These are phyloP conservation scores for Saussurea involucrata DNA, from an alignment of 129 eudicot species.

Conservation along the genomic window DNA sequence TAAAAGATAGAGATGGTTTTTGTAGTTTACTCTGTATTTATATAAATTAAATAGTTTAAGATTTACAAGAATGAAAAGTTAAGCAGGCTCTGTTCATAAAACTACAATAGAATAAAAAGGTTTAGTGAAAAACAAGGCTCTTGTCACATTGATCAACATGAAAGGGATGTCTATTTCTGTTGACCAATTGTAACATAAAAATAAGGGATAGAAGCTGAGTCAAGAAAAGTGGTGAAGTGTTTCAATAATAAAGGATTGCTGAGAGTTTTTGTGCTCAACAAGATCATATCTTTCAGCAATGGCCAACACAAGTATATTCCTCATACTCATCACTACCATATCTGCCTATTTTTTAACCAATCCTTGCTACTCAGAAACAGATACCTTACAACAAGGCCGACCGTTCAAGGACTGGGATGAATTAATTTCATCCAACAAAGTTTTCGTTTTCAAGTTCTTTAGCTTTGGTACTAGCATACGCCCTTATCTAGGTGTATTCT, in stretches of 20 bases:
- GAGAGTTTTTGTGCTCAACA: neutral
- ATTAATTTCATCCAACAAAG: slow-evolving; percentile 31
- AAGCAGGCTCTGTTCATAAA: too few relatives aligned
- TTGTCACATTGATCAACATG: neutral
- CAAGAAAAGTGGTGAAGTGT: neutral
- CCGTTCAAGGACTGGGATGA: slow-evolving; percentile 35
- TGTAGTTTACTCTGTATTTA: too few relatives aligned
- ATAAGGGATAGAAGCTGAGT: neutral
- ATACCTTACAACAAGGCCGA: slow-evolving; percentile 39
- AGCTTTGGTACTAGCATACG: slow-evolving; percentile 20
- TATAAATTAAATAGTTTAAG: too few relatives aligned
- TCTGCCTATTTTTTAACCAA: neutral
- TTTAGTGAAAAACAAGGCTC: neutral
- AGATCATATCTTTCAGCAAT: slow-evolving; percentile 1
- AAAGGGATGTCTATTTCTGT: neutral
- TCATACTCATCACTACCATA: neutral
- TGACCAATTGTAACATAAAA: neutral
- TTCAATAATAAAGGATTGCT: too few relatives aligned
- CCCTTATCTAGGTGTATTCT: slow-evolving; percentile 40
- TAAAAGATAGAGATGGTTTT: too few relatives aligned
- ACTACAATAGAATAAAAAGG: too few relatives aligned
- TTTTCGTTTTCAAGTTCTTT: slow-evolving; percentile 38
- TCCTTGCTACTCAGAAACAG: slow-evolving; percentile 22
- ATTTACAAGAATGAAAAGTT: too few relatives aligned
- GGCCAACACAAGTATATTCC: neutral